Percentiles rank a stretch among this genome's conserved stretches.
phyloP scores from a whole-genome alignment of 306 rosid species.

The Cicer cuneatum region DNA sequence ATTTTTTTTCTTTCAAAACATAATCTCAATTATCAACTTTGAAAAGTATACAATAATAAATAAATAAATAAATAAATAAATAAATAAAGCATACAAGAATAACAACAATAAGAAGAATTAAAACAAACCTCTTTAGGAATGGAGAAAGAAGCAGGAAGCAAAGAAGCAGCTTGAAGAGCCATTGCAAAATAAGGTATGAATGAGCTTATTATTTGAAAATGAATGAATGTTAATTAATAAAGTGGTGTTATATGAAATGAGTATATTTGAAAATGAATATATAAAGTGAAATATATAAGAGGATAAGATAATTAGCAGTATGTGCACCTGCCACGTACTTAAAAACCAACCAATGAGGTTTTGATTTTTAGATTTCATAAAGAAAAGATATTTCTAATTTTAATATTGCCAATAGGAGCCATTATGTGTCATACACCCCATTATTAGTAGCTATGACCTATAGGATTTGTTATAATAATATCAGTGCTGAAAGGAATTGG shows the following conservation, averaged over 20 bases:
- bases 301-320: conserved; percentile 59
- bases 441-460: conserved; percentile 45
- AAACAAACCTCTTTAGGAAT: conserved; percentile 54
- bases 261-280: conserved; percentile 17
- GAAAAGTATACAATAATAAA: neutral
- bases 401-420: conserved; percentile 38
- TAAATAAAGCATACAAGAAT: neutral
- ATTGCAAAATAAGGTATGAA: neutral
- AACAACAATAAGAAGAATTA: neutral
- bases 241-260: neutral
- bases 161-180: conserved; percentile 59
- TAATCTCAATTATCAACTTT: conserved; percentile 31
- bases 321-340: conserved; percentile 49
- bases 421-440: conserved; percentile 24
- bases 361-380: conserved; percentile 49
- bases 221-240: neutral
- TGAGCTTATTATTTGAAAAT: neutral
- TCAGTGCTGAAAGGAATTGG: conserved; percentile 36
- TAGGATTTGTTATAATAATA: neutral
- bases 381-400: conserved; percentile 42
- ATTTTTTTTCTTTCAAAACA: conserved; percentile 3
- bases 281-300: conserved; percentile 42
- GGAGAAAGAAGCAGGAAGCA: conserved; percentile 57
- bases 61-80: too few species aligned
- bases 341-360: conserved; percentile 41